Conservation (phyloP, 2,329 filamentous ascomycete genomes). For the Aspergillus sp. region DNA sequence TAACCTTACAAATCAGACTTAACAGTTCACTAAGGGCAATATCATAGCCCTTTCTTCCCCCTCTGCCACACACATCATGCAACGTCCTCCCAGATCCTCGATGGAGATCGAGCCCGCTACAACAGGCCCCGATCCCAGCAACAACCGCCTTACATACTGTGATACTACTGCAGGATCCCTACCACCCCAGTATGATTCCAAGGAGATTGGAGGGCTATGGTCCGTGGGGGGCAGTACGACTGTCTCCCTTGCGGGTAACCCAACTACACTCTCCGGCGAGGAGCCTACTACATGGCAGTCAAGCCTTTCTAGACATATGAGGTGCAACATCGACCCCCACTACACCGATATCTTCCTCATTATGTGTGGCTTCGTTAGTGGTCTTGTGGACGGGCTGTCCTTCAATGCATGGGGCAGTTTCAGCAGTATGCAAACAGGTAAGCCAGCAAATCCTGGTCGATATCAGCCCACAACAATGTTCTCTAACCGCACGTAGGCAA, state of each 20-base stretch:
- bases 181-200: slow-evolving; percentile 11
- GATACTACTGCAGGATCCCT: slow-evolving; percentile 5
- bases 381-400: slow-evolving; percentile 41
- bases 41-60: neutral
- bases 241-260: slow-evolving; percentile 23
- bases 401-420: slow-evolving; percentile 47
- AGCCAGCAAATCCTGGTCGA: neutral
- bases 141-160: slow-evolving; percentile 15
- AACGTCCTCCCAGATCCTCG: slow-evolving; percentile 4
- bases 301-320: slow-evolving; percentile 23
- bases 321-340: slow-evolving; percentile 22
- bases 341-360: slow-evolving; percentile 32
- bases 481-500: slow-evolving; percentile 35
- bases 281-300: slow-evolving; percentile 11
- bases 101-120: slow-evolving; percentile 8
- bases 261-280: slow-evolving; percentile 9
- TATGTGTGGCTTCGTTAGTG: slow-evolving; percentile 40
- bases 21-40: neutral
- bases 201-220: slow-evolving; percentile 21
- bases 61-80: slow-evolving; percentile 12
- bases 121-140: neutral
- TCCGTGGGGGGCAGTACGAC: slow-evolving; percentile 24
- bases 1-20: neutral
- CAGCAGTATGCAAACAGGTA: slow-evolving; percentile 46
- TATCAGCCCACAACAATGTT: neutral